Evolutionary conservation across 1,139 yeast species (phyloP).

Genomic region (Kodamaea plutei): DNA sequence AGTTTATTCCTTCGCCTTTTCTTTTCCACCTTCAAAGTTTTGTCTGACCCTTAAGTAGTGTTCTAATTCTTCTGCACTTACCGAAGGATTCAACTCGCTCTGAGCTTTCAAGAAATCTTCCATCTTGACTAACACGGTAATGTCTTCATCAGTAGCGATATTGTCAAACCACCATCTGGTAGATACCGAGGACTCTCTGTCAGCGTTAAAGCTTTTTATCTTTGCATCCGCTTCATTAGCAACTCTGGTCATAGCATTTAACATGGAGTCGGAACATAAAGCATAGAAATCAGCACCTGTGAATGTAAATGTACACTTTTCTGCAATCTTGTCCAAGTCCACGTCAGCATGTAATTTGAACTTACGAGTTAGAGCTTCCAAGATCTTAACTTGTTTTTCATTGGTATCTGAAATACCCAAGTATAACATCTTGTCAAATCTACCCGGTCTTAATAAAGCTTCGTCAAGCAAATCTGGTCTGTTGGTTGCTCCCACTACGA

Average conservation of each 20-base stretch:
- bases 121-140: slow-evolving; percentile 61
- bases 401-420: slow-evolving; percentile 90
- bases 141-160: slow-evolving; percentile 64
- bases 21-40: slow-evolving; percentile 64
- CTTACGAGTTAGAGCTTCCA: slow-evolving; percentile 86
- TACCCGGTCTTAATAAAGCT: slow-evolving; percentile 89
- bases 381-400: slow-evolving; percentile 79
- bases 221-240: slow-evolving; percentile 74
- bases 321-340: slow-evolving; percentile 57
- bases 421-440: slow-evolving; percentile 92
- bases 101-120: slow-evolving; percentile 77
- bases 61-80: slow-evolving; percentile 78
- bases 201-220: slow-evolving; percentile 49
- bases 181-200: slow-evolving; percentile 42
- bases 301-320: slow-evolving; percentile 76
- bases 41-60: slow-evolving; percentile 77
- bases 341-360: slow-evolving; percentile 62
- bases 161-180: slow-evolving; percentile 93
- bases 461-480: slow-evolving; percentile 93
- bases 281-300: slow-evolving; percentile 99
- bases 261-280: slow-evolving; percentile 88
- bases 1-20: slow-evolving; percentile 19
- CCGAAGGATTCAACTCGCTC: slow-evolving; percentile 72
- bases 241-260: slow-evolving; percentile 89
- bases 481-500: slow-evolving; percentile 96